These are phyloP conservation scores for Wickerhamiella kurtzmanii DNA, from an alignment of 805 yeast genomes.

Conservation along the genomic window DNA sequence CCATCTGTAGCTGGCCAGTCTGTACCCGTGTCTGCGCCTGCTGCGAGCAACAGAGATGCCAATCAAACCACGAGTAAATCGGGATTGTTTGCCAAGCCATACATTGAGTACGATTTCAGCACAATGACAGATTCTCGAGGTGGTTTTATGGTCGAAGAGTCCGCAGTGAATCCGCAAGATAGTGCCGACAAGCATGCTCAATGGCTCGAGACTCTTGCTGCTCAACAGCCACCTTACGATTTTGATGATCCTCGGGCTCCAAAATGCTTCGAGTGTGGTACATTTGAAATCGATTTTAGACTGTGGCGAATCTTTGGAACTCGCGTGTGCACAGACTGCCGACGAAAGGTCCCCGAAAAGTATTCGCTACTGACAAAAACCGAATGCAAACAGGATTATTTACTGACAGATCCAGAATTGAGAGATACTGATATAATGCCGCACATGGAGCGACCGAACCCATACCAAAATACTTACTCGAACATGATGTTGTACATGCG, in stretches of 20 bases:
- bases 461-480: slow-evolving; percentile 77
- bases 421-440: slow-evolving; percentile 54
- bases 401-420: slow-evolving; percentile 86
- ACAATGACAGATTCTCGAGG: slow-evolving; percentile 83
- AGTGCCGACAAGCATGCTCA: slow-evolving; percentile 8
- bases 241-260: slow-evolving; percentile 60
- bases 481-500: slow-evolving; percentile 87
- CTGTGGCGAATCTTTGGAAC: slow-evolving; percentile 50
- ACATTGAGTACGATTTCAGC: slow-evolving; percentile 52
- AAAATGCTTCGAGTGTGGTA: slow-evolving; percentile 68
- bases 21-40: background rate
- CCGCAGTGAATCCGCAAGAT: slow-evolving; percentile 10
- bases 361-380: slow-evolving; percentile 87
- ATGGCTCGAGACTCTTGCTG: slow-evolving; percentile 20
- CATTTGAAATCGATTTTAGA: slow-evolving; percentile 68
- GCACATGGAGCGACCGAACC: slow-evolving; percentile 81
- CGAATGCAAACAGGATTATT: slow-evolving; percentile 84
- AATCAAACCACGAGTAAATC: slow-evolving; percentile 1
- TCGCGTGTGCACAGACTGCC: slow-evolving; percentile 72
- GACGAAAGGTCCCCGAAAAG: slow-evolving; percentile 63
- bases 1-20: background rate
- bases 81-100: slow-evolving; percentile 20
- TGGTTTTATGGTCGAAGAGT: slow-evolving; percentile 54
- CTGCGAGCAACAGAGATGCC: slow-evolving; percentile 1
- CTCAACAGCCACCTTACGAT: slow-evolving; percentile 25